Percentiles rank a stretch among this genome's conserved stretches.
These are phyloP conservation scores for Glycine soja DNA, from an alignment of 306 rosid genomes.

Conservation along the genomic window DNA sequence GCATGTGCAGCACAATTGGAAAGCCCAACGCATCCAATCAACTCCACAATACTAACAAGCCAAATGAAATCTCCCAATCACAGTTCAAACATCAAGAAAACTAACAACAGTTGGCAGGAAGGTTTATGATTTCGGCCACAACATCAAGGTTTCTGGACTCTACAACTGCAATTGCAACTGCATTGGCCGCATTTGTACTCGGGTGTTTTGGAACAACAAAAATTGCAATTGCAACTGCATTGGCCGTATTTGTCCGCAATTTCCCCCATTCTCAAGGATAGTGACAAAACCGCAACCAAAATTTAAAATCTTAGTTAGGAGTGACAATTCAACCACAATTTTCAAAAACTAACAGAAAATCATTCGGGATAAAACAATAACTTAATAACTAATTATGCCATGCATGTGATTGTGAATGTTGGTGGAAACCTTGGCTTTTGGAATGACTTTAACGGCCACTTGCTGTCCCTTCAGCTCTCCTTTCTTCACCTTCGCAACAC, in stretches of 20 bases:
- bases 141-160: not conserved
- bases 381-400: not conserved
- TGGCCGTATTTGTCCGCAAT: not conserved
- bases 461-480: slow-evolving; percentile 72
- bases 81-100: not conserved
- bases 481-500: slow-evolving; percentile 70
- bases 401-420: slow-evolving; percentile 9
- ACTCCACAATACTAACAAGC: not conserved
- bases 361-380: not conserved
- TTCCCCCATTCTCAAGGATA: not conserved
- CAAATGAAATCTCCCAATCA: not conserved
- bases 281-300: not conserved
- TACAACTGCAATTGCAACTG: too few relatives aligned
- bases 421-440: slow-evolving; percentile 70
- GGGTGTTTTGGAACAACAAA: too few relatives aligned
- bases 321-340: not conserved
- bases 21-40: not conserved
- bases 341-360: not conserved
- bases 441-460: slow-evolving; percentile 83
- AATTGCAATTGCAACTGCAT: too few relatives aligned
- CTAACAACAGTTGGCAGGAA: not conserved
- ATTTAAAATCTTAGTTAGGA: not conserved
- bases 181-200: too few relatives aligned
- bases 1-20: not conserved
- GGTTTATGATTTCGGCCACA: not conserved